Evolutionary conservation across 2,329 filamentous ascomycete genomes (phyloP), one percentile per base, ranked within the genome.

Genomic region (Didymella pomorum): DNA sequence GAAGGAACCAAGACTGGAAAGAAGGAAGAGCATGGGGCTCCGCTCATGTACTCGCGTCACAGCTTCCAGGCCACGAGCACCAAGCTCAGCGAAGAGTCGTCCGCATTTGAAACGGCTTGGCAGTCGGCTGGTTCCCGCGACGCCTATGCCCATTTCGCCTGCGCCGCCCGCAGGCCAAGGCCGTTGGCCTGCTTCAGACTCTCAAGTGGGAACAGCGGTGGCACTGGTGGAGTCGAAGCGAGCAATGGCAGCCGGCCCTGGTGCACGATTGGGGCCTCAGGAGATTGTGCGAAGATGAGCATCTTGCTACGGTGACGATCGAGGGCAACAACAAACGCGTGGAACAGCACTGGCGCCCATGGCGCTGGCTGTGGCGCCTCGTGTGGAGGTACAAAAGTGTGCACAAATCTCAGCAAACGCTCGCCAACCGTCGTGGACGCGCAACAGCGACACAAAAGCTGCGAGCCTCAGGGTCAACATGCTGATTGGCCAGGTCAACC

Each of bases 101-200:
- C 49, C 50, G 70, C 67, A 71, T 73, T 65, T 76, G 74, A 76
- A 76, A 76, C 74, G 57, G 52, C 72, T 75, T 74, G 72, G 72
- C 72, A 37, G 28, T 58, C 59, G 64, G 65, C 62, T 66, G 50
- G 63, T 65, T 70, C 67, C 70, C 72, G 70, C 62, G 52, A 56
- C 46, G 47, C 61, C 69, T 63, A 69, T 69, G 59, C 65, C 69
- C 58, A 35, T 66, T 71, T 67, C 60, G 64, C 61, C 31, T 39
- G 25, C 57, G 55, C 57, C 29, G 63, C 61, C 67, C 66, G 68
- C 37, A 46, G 33, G 69, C 68, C 68, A 63, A 71, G 69, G 25
- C 50, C 29, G 45, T 39, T 64, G 60, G 69, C 44, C 65, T 71
- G 70, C 69, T 63, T 65, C 63, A 67, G 55, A 33, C 60, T 52